Percentiles rank a stretch among this genome's conserved stretches.
Evolutionary conservation across 768 basidiomycete species (phyloP).

Genomic region (Coprinopsis marcescibilis): DNA sequence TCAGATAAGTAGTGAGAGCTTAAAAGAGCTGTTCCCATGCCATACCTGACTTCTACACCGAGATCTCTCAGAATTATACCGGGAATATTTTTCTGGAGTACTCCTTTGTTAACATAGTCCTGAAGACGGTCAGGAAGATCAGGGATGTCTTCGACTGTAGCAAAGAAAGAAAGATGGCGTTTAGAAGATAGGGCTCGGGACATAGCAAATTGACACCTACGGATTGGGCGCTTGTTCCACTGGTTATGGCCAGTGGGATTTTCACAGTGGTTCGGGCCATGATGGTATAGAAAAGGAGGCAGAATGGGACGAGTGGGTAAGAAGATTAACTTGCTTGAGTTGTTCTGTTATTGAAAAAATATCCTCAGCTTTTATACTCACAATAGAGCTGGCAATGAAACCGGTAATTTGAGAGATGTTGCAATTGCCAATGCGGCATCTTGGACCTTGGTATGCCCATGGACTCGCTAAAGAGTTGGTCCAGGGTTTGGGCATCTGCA

Average conservation of each 20-base stretch:
- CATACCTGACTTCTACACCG: neutral
- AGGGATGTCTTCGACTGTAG: conserved; percentile 8
- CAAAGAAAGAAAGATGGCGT: neutral
- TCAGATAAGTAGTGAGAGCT: neutral
- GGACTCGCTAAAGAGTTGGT: no score
- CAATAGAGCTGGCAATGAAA: no score
- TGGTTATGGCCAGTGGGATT: conserved; percentile 5
- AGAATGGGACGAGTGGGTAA: neutral
- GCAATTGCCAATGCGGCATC: no score
- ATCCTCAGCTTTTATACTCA: no score
- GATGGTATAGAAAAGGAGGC: no score
- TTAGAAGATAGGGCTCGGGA: neutral
- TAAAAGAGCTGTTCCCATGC: no score
- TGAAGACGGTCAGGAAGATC: conserved; percentile 10
- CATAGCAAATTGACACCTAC: neutral
- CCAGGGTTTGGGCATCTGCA: no score
- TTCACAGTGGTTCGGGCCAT: neutral
- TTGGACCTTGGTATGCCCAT: no score
- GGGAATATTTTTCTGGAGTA: conserved; percentile 6
- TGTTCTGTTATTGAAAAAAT: no score
- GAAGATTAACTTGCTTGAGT: neutral
- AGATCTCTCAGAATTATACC: neutral
- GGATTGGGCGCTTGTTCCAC: neutral
- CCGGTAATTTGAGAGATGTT: no score
- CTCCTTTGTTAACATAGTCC: conserved; percentile 9